phyloP scores from a whole-genome alignment of 2,329 filamentous ascomycete genomes.

The Neofusicoccum umdonicola region DNA sequence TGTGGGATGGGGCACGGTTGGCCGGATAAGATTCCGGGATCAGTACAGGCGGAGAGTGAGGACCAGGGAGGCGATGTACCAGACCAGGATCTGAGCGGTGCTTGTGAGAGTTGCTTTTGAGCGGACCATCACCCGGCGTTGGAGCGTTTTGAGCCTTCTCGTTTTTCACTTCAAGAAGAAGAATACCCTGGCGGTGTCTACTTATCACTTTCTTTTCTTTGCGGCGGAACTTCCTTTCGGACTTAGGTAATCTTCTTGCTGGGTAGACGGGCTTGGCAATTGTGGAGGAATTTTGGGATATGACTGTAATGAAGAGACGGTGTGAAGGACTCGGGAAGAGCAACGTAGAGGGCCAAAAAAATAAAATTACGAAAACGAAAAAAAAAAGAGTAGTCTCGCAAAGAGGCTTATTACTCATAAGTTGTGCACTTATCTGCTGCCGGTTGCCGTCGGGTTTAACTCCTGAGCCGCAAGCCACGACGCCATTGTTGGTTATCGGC shows the following conservation, averaged over 20 bases:
- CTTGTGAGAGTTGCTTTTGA: neutral
- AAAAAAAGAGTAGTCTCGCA: neutral
- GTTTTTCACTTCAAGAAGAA: neutral
- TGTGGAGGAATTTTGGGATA: neutral
- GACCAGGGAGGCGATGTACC: constrained; percentile 28
- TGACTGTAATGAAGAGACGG: constrained; percentile 7
- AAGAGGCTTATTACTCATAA: neutral
- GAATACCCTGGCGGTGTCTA: constrained; percentile 7
- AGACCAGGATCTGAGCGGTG: neutral
- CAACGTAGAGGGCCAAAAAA: neutral
- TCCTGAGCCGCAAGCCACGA: neutral
- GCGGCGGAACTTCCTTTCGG: neutral
- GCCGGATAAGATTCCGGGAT: constrained; percentile 65
- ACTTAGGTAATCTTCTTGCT: neutral
- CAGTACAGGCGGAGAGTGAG: constrained; percentile 57
- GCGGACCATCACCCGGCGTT: neutral
- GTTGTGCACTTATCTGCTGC: neutral
- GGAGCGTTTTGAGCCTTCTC: neutral
- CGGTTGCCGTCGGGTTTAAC: neutral
- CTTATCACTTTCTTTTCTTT: neutral
- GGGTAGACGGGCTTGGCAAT: neutral
- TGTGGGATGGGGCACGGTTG: constrained; percentile 64
- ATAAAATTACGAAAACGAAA: neutral
- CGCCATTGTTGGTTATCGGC: neutral
- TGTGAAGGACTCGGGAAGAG: neutral